Evolutionary conservation across 768 basidiomycete genomes (phyloP), one percentile per base, ranked within the genome.

Genomic region (Lentinula sp.): DNA sequence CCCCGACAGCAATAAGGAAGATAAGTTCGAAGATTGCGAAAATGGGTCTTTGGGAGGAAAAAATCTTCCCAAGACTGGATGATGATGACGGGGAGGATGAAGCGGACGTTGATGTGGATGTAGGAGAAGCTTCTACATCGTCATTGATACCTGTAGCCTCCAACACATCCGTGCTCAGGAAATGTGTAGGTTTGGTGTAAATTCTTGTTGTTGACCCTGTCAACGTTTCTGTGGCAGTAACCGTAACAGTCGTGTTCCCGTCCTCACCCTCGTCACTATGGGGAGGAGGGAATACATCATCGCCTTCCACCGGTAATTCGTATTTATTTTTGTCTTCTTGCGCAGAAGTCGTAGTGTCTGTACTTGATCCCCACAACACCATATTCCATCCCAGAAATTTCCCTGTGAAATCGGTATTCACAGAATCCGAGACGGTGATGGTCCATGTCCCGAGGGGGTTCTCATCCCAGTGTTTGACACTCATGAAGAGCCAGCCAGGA

Each of bases 401-500:
- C 49, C 86, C 86, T 49, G 81, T 85, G 63, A 81, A 77, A 1
- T 72, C 73, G n/a, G 61, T 35, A 28, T 83, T 86, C 45, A 78
- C 77, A 65, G 88, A 86, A 68, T 99, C 97, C 39, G 83, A 86
- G 12, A 99, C 93, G 46, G 73, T 85, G 61, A 99, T 84, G 0
- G 84, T 93, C 97, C 97, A 99, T 16, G 85, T 82, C 15, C 97
- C 97, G 23, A 92, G 72, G 0, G 95, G 91, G 71, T 91, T 79
- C 75, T 99, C 97, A 42, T 90, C 95, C 96, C 97, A 99, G 68
- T 99, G 97, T 73, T 99, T 99, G 61, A 98, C 84, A 37, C 86
- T 85, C 95, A 98, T 98, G 72, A 99, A 99, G 18, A 82, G 88
- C 97, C 97, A 99, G 0, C 93, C 95, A 20, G 85, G 84, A 71